Percentiles rank a stretch among this genome's conserved stretches.
Evolutionary conservation across 1,139 yeast species (phyloP).

Genomic region (Saccharomyces hybrid): DNA sequence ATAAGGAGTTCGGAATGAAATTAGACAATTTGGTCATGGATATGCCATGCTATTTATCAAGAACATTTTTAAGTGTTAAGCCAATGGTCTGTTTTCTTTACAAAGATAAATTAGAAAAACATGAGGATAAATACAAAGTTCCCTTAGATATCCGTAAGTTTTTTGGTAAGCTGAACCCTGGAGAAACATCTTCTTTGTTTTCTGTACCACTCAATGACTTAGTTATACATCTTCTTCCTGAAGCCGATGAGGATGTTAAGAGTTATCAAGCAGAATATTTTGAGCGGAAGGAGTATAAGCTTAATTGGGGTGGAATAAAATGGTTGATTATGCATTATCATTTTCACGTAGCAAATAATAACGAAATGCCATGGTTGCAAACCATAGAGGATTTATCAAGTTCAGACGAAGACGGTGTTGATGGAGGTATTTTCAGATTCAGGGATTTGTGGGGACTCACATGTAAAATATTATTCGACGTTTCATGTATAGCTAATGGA

Average conservation of each 20-base stretch:
- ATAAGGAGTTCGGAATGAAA: slow-evolving; percentile 42
- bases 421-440: slow-evolving; percentile 25
- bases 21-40: slow-evolving; percentile 27
- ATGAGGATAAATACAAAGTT: slow-evolving; percentile 33
- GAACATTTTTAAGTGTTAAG: slow-evolving; percentile 73
- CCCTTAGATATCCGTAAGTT: slow-evolving; percentile 21
- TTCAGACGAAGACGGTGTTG: slow-evolving; percentile 45
- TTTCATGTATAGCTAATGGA: slow-evolving; percentile 53
- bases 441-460: slow-evolving; percentile 90
- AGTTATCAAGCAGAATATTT: slow-evolving; percentile 29
- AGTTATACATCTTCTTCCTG: slow-evolving; percentile 29
- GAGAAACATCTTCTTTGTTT: slow-evolving; percentile 62
- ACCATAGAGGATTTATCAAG: slow-evolving; percentile 48
- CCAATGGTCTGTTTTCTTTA: slow-evolving; percentile 70
- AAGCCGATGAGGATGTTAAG: slow-evolving; percentile 11
- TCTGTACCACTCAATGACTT: slow-evolving; percentile 63
- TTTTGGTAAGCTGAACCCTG: slow-evolving; percentile 48
- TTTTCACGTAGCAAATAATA: slow-evolving; percentile 47
- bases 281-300: slow-evolving; percentile 31
- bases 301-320: slow-evolving; percentile 61
- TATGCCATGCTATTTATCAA: slow-evolving; percentile 67
- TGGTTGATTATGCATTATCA: slow-evolving; percentile 58
- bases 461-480: slow-evolving; percentile 74
- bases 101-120: slow-evolving; percentile 28
- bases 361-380: slow-evolving; percentile 58